Base-by-base conservation (phyloP, 306 rosid species). In the Ammopiptanthus mongolicus region DNA sequence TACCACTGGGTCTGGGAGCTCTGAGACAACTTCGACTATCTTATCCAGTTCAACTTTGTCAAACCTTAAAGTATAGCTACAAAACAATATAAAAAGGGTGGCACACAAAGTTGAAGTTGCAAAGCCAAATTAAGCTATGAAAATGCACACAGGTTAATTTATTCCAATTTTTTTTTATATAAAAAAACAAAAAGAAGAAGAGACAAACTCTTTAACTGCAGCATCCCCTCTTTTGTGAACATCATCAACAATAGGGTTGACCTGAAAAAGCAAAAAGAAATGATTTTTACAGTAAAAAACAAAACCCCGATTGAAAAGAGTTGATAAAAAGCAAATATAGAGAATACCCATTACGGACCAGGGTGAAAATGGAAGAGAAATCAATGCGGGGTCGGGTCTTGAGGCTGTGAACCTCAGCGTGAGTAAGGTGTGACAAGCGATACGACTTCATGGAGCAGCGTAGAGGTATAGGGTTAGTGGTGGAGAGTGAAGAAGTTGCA, bases 1-100 rank as follows among this genome's bases (percentile, higher is more conserved):
- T 88, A 95, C 97, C 99, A 85, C 90, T 1, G 97, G 99, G 60
- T 90, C 97, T 14, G 97, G 93, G 73, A 95, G 91, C 36, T 90
- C 91, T 0, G 92, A 86, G 34, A 95, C 96, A 37, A 79, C 72
- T 62, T 87, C 93, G 71, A 95, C 90, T 36, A 81, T 79, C 71
- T 86, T 64, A 44, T 87, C 87, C 65, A 90, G 73, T 44, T 86
- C 87, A 36, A 83, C 99, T 84, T 87, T 92, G 48, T 95, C 99
- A 82, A 95, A 95, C 80, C 53, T 90, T 6, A 88, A 76, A 22
- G 97, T 92, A 73, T 90, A 95, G 11, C 99, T 92, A 69, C 74
- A 81, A 75, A 81, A 65, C 28, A 61, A 22, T 0, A 55, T 8
- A 21, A 60, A 7, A 31, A 75, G 74, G 51, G 62, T 15, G 5